phyloP scores from a whole-genome alignment of 306 rosid species.

The Lablab purpureus region DNA sequence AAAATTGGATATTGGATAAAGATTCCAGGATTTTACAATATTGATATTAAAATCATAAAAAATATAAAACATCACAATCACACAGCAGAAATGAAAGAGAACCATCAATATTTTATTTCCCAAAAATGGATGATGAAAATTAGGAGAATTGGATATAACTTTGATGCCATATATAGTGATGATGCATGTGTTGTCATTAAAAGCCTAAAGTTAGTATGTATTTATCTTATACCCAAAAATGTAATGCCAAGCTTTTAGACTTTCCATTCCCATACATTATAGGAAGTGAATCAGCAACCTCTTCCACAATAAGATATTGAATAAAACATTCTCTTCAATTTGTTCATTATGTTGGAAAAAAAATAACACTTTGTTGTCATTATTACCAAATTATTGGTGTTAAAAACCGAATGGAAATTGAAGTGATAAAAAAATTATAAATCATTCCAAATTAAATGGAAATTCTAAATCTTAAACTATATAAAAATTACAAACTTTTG shows the following conservation, averaged over 20 bases:
- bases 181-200: neutral
- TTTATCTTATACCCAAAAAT: conserved; percentile 8
- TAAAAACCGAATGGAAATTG: no score
- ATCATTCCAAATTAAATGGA: no score
- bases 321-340: neutral
- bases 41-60: no score
- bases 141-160: conserved; percentile 14
- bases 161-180: neutral
- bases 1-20: no score
- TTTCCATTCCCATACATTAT: neutral
- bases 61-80: no score
- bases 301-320: neutral
- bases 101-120: no score
- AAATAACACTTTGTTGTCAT: neutral
- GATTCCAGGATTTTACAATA: no score
- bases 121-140: neutral
- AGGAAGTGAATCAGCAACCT: neutral
- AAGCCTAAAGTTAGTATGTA: neutral
- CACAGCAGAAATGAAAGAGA: no score
- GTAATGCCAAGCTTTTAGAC: neutral
- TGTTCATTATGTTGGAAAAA: neutral
- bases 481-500: no score
- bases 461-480: no score
- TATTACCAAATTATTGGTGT: no score
- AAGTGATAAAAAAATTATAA: no score